phyloP scores from a whole-genome alignment of 495 filamentous ascomycete species.

The Penicillium odoratum region DNA sequence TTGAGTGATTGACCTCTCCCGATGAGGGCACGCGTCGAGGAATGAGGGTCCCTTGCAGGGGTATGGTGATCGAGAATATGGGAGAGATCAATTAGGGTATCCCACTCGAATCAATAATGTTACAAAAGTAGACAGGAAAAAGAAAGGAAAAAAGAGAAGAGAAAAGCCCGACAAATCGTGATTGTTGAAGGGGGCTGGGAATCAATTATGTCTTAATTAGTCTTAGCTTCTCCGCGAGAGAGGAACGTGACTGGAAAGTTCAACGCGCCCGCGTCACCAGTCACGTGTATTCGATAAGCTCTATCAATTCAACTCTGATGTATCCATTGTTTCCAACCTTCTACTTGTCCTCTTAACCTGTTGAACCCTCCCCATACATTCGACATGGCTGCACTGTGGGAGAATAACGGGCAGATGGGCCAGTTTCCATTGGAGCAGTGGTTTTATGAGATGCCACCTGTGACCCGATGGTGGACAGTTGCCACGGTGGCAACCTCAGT shows the following conservation, averaged over 20 bases:
- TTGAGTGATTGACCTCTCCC: background rate
- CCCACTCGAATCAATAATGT: background rate
- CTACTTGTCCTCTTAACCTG: background rate
- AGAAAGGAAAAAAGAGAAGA: background rate
- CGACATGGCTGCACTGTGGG: constrained; percentile 45
- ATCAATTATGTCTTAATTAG: constrained; percentile 20
- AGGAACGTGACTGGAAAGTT: background rate
- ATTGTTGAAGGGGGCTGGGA: constrained; percentile 16
- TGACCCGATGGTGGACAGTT: constrained; percentile 94
- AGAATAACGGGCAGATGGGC: constrained; percentile 51
- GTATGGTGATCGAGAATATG: background rate
- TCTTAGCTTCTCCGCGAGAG: constrained; percentile 9
- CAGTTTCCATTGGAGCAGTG: constrained; percentile 90
- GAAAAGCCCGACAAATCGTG: background rate
- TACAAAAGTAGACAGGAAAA: background rate
- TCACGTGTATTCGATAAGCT: constrained; percentile 9
- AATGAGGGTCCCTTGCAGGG: constrained; percentile 3
- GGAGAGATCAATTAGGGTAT: background rate
- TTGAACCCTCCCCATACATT: background rate
- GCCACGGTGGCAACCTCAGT: constrained; percentile 87
- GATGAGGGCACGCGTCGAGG: constrained; percentile 5
- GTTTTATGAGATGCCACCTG: constrained; percentile 97
- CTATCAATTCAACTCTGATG: background rate
- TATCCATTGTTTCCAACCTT: background rate
- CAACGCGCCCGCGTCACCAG: constrained; percentile 6